phyloP scores from a whole-genome alignment of 2,329 filamentous ascomycete species.

The Claviceps sp. region DNA sequence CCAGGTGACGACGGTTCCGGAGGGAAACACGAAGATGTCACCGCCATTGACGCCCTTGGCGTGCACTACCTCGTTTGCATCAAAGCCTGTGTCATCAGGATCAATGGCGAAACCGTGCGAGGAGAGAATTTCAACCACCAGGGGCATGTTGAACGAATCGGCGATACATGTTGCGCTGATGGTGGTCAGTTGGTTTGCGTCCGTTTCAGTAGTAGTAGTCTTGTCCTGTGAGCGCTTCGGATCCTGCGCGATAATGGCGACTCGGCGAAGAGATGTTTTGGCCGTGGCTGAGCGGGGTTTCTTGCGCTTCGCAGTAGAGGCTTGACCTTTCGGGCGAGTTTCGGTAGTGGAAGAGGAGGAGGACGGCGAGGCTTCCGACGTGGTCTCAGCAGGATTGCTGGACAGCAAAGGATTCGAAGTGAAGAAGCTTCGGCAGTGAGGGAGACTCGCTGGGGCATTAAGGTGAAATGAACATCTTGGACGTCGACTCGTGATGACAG shows the following conservation, averaged over 20 bases:
- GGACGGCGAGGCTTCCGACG: constrained; percentile 7
- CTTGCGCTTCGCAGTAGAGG: constrained; percentile 29
- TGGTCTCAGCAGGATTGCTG: constrained; percentile 12
- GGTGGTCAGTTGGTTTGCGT: constrained; percentile 26
- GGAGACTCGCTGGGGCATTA: constrained; percentile 27
- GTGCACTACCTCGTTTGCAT: constrained; percentile 49
- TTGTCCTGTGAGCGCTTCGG: constrained; percentile 26
- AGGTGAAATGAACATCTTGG: constrained; percentile 31
- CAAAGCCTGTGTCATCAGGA: constrained; percentile 47
- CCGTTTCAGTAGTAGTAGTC: constrained; percentile 9
- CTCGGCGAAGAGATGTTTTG: constrained; percentile 68
- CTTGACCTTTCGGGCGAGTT: constrained; percentile 8
- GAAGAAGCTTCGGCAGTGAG: constrained; percentile 49
- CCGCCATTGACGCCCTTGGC: constrained; percentile 50
- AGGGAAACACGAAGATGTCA: constrained; percentile 92
- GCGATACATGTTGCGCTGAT: constrained; percentile 49
- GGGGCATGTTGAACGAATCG: constrained; percentile 50
- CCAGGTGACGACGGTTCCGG: constrained; percentile 88
- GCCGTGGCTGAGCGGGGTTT: constrained; percentile 30
- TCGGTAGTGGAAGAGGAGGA: constrained; percentile 3
- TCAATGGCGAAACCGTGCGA: constrained; percentile 48
- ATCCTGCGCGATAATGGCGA: constrained; percentile 73
- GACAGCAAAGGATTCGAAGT: constrained; percentile 48
- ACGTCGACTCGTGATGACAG: constrained; percentile 13
- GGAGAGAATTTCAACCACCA: constrained; percentile 42